These are phyloP conservation scores for Evansstolkia leycettana DNA, from an alignment of 495 filamentous ascomycete species.

Conservation along the genomic window DNA sequence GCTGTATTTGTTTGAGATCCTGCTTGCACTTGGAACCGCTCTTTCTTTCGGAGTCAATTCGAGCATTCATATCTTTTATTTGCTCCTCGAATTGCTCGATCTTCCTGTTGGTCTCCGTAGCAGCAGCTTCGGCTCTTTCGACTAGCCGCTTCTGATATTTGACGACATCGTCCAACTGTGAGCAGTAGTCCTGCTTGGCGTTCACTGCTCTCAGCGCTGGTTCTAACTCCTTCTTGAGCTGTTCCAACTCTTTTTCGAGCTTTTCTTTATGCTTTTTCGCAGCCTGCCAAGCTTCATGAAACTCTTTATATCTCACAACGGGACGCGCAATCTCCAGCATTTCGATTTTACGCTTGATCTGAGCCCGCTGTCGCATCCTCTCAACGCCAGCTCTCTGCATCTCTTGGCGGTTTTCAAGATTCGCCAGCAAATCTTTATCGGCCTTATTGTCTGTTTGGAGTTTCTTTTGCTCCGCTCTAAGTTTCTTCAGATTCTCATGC, in stretches of 20 bases:
- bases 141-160: conserved; percentile 37
- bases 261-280: conserved; percentile 34
- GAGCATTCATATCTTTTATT: conserved; percentile 41
- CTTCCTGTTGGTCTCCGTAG: conserved; percentile 32
- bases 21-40: conserved; percentile 36
- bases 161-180: conserved; percentile 35
- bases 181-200: conserved; percentile 49
- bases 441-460: conserved; percentile 43
- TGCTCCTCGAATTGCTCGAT: conserved; percentile 41
- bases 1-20: conserved; percentile 30
- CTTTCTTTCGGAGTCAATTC: conserved; percentile 46
- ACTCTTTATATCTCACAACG: conserved; percentile 46
- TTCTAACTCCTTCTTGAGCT: conserved; percentile 46
- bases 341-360: conserved; percentile 51
- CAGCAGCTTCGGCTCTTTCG: conserved; percentile 36
- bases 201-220: conserved; percentile 57
- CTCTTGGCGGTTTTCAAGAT: conserved; percentile 62
- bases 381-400: conserved; percentile 73
- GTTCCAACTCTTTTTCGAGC: conserved; percentile 37
- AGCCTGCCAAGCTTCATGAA: conserved; percentile 19
- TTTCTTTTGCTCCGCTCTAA: conserved; percentile 57
- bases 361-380: conserved; percentile 60
- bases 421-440: conserved; percentile 48
- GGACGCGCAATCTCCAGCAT: conserved; percentile 54
- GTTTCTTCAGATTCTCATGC: conserved; percentile 60